Base-by-base conservation (phyloP, 345 rosid genomes). In the Trapa incisa region DNA sequence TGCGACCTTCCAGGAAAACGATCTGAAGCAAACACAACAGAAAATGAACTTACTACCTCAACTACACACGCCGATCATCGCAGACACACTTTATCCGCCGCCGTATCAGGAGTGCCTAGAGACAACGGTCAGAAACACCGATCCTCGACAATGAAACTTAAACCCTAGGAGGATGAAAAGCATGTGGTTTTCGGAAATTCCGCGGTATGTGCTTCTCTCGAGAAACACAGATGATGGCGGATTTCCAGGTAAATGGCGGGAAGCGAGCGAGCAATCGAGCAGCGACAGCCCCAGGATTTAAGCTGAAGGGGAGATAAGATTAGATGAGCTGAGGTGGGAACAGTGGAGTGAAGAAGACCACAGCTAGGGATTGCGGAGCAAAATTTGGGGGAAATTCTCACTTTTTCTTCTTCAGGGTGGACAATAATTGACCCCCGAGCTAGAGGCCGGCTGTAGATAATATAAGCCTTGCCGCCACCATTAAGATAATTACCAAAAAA, bases 111-210 rank as follows among this genome's bases (percentile, higher is more conserved):
- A 32, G 13, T 12, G 11, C 56, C 61, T 22, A 22, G 29, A 22
- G 29, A 58, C 37, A 22, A 36, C 17, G 0, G 45, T 22, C 43
- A 36, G 38, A 67, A 67, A 67, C 70, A 62, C 36, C 5, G 5
- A 3, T 10, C 14, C 65, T 14, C n/a, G 33, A 6, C 8, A 50
- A 48, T 52, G 2, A 29, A 43, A 32, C 47, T 16, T 32, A 76
- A 82, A 74, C 85, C 85, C 83, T 71, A 75, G 52, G 53, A 0
- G 65, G 68, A 52, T 22, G 56, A 39, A 38, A 47, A 37, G 32
- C 38, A 3, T 35, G 74, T 62, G 57, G 32, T 38, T 16, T 47
- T 35, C 61, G 37, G 65, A 65, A 74, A 45, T 72, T 61, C 67
- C 36, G 29, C 15, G 60, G 69, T 69, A 72, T 67, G 70, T 56